phyloP scores from a whole-genome alignment of 2,329 filamentous ascomycete genomes.

The Colletotrichum truncatum region DNA sequence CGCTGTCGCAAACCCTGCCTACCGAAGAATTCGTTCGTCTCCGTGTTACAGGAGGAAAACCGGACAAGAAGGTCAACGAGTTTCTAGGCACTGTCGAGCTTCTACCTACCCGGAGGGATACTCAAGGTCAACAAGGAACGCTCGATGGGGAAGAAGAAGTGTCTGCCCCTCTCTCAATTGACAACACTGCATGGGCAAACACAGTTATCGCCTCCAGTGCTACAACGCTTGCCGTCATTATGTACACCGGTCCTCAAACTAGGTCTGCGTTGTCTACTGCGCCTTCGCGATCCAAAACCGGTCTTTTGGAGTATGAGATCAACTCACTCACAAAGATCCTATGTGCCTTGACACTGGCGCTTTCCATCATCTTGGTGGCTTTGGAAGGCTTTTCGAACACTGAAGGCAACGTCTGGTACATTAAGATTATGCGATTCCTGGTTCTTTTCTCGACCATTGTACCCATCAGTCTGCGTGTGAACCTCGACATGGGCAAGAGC shows the following conservation, averaged over 20 bases:
- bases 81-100: constrained; percentile 92
- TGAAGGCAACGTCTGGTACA: constrained; percentile 81
- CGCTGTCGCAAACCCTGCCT: constrained; percentile 82
- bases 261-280: constrained; percentile 93
- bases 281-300: constrained; percentile 91
- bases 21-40: constrained; percentile 76
- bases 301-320: constrained; percentile 93
- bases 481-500: constrained; percentile 96
- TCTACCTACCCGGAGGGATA: constrained; percentile 61
- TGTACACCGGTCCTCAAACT: constrained; percentile 96
- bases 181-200: constrained; percentile 99
- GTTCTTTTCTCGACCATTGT: constrained; percentile 99
- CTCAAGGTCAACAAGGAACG: constrained; percentile 51
- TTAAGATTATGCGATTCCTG: constrained; percentile 97
- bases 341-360: constrained; percentile 83
- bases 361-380: constrained; percentile 89
- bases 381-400: constrained; percentile 81
- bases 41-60: constrained; percentile 84
- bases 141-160: constrained; percentile 50
- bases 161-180: constrained; percentile 84
- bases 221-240: constrained; percentile 85
- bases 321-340: constrained; percentile 97
- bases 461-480: constrained; percentile 94
- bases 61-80: constrained; percentile 93
- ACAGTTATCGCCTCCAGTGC: constrained; percentile 95